Evolutionary conservation across 257 asterid species (phyloP).

Genomic region (Solanum piurae): DNA sequence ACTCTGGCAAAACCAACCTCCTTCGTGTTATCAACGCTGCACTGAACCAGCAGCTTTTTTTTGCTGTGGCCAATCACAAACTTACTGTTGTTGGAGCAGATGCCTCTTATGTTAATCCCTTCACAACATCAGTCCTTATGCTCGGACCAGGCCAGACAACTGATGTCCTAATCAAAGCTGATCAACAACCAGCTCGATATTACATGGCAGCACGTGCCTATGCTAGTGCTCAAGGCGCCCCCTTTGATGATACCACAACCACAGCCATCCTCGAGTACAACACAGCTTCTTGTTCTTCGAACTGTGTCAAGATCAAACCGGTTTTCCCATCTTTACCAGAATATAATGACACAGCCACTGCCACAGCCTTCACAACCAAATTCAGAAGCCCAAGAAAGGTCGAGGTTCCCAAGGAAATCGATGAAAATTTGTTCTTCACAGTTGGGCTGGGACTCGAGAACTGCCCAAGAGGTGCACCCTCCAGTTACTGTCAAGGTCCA

Average conservation of each 20-base stretch:
- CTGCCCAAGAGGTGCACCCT: constrained; percentile 42
- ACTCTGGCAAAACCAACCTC: constrained; percentile 60
- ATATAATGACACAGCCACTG: constrained; percentile 70
- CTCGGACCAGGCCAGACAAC: constrained; percentile 97
- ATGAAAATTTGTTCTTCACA: constrained; percentile 57
- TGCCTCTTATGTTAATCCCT: constrained; percentile 71
- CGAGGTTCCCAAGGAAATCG: constrained; percentile 53
- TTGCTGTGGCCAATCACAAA: constrained; percentile 68
- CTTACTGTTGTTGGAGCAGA: constrained; percentile 83
- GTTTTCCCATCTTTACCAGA: constrained; percentile 50
- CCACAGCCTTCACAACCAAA: constrained; percentile 59
- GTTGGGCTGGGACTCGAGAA: constrained; percentile 69
- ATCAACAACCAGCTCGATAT: constrained; percentile 59
- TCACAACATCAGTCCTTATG: constrained; percentile 74
- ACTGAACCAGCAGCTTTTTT: constrained; percentile 80
- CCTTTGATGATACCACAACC: constrained; percentile 85
- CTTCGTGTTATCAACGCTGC: constrained; percentile 62
- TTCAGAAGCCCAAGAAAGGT: constrained; percentile 55
- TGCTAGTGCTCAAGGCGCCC: constrained; percentile 72
- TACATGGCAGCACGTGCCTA: constrained; percentile 85
- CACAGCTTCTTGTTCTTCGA: constrained; percentile 38
- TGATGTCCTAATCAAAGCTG: constrained; percentile 62
- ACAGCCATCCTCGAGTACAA: constrained; percentile 78
- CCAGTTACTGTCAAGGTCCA: constrained; percentile 70
- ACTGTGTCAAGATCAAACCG: constrained; percentile 26